Percentiles rank a stretch among this genome's conserved stretches.
Conservation (phyloP, 169 alveolate species). For the Haemoproteus tartakovskyi region DNA sequence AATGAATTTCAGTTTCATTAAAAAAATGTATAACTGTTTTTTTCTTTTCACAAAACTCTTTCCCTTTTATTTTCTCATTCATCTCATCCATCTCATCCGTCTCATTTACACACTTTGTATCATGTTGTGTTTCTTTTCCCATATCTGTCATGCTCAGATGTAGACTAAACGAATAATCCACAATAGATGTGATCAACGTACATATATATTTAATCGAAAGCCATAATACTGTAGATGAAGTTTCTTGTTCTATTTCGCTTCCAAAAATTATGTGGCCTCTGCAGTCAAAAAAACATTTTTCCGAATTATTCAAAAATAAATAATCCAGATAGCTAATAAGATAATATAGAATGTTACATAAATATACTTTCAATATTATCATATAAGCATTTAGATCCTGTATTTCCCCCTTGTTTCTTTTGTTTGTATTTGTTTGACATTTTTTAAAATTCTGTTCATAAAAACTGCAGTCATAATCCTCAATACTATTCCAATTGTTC, state of each 20-base stretch:
- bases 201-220: conserved; percentile 58
- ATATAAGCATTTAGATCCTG: conserved; percentile 4
- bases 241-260: conserved; percentile 45
- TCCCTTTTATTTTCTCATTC: neutral
- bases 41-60: neutral
- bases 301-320: conserved; percentile 41
- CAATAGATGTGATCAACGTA: conserved; percentile 42
- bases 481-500: neutral
- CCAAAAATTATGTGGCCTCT: conserved; percentile 62
- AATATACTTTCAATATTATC: conserved; percentile 39
- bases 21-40: conserved; percentile 28
- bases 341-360: conserved; percentile 43
- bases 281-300: conserved; percentile 50
- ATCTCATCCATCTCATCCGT: neutral
- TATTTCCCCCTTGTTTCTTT: neutral
- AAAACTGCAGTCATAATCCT: too few relatives aligned
- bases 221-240: conserved; percentile 52
- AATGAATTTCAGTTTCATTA: conserved; percentile 37
- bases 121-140: too few relatives aligned
- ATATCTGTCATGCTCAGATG: too few relatives aligned
- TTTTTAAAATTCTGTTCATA: too few relatives aligned
- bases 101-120: neutral
- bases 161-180: conserved; percentile 43
- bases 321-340: conserved; percentile 36
- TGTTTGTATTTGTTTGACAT: neutral